phyloP scores from a whole-genome alignment of 148 eudicot species.

The Rhododendron simsii region DNA sequence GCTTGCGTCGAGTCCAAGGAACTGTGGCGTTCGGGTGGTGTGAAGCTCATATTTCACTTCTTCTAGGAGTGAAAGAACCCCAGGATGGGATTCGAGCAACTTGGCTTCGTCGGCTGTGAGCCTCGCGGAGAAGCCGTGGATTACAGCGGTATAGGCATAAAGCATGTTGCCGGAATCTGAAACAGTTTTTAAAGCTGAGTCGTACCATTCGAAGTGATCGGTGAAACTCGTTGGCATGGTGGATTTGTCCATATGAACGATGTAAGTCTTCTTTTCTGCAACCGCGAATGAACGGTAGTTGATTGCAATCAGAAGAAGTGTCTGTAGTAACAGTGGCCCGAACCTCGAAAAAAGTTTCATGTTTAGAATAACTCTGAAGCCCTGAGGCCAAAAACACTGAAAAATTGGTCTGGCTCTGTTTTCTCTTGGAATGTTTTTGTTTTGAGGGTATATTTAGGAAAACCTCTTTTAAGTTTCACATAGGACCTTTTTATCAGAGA shows the following conservation, averaged over 20 bases:
- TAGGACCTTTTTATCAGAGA: background rate
- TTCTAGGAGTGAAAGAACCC: conserved; percentile 49
- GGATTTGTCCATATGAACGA: conserved; percentile 78
- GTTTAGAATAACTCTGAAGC: background rate
- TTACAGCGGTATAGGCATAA: conserved; percentile 55
- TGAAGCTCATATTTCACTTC: conserved; percentile 65
- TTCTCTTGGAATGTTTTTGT: conserved; percentile 8
- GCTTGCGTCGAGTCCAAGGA: conserved; percentile 55
- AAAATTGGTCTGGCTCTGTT: conserved; percentile 8
- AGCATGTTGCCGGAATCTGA: conserved; percentile 53
- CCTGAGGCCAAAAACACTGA: background rate
- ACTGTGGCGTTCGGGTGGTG: conserved; percentile 74
- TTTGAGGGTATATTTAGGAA: background rate
- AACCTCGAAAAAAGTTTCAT: conserved; percentile 34
- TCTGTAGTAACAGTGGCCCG: conserved; percentile 22
- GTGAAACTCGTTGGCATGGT: conserved; percentile 45
- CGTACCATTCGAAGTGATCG: conserved; percentile 70
- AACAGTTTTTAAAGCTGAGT: conserved; percentile 47
- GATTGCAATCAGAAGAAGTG: conserved; percentile 28
- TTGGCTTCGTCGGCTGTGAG: conserved; percentile 56
- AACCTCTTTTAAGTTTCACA: background rate
- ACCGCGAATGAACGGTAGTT: conserved; percentile 15
- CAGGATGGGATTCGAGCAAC: conserved; percentile 40
- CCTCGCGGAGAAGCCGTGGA: conserved; percentile 71
- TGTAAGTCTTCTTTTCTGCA: conserved; percentile 50